A percentile compares a stretch with the other conserved stretches of the same genome.
Conservation (phyloP, 768 basidiomycete species). For the Dacryopinax spathularia region DNA sequence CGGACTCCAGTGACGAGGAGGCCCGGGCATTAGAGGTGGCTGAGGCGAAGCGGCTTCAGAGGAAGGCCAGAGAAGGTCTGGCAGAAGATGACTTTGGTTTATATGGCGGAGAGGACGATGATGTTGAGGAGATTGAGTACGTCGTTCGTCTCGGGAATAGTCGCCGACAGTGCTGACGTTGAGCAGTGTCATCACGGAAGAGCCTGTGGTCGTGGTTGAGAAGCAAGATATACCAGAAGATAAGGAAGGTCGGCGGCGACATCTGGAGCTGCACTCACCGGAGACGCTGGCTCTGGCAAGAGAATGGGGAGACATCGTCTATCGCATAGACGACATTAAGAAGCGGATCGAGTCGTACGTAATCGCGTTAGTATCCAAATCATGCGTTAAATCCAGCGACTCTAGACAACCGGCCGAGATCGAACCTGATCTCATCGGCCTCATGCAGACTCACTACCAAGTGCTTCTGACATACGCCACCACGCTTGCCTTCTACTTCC, state of each 20-base stretch:
- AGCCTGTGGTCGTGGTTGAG: conserved; percentile 13
- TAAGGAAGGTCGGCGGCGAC: conserved; percentile 43
- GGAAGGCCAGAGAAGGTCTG: conserved; percentile 56
- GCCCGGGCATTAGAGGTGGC: conserved; percentile 76
- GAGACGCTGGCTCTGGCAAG: conserved; percentile 67
- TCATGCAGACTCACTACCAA: conserved; percentile 81
- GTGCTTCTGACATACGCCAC: conserved; percentile 80
- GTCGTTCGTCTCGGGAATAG: conserved; percentile 16
- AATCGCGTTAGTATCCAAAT: not conserved
- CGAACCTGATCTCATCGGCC: conserved; percentile 46
- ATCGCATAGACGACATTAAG: conserved; percentile 37
- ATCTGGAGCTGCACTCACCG: conserved; percentile 60
- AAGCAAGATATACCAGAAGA: conserved; percentile 36
- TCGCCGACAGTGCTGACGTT: conserved; percentile 9
- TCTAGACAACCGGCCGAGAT: conserved; percentile 36
- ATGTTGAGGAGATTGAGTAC: conserved; percentile 14
- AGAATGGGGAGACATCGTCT: conserved; percentile 66
- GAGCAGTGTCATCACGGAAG: not conserved
- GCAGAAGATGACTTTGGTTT: conserved; percentile 74
- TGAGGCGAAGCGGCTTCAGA: conserved; percentile 68
- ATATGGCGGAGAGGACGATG: conserved; percentile 34
- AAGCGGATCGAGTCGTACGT: conserved; percentile 43
- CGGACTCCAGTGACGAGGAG: conserved; percentile 76
- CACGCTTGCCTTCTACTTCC: conserved; percentile 80
- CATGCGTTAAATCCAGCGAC: not conserved